Evolutionary conservation across 176 grass and related monocot species (phyloP), one percentile per base, ranked within the genome.

Genomic region (Lolium rigidum): DNA sequence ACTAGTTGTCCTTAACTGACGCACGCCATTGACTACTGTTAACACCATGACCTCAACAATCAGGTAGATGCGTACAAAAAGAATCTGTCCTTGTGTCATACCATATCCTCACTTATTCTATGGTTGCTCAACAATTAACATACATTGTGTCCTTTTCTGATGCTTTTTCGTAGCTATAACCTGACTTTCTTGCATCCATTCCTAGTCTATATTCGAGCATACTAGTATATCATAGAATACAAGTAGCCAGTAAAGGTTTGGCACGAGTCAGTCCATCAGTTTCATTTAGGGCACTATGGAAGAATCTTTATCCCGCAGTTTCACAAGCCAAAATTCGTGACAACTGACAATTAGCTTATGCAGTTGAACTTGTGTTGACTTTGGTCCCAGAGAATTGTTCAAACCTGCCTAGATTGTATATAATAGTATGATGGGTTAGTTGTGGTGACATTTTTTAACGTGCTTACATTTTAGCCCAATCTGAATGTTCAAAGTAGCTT

Each of bases 81-180:
- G 17, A 76, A 31, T 86, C 21, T 47, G 43, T 8, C 16, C 39
- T 78, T 88, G 78, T 77, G 52, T 70, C 63, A 55, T 43, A 41
- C 28, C 62, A 25, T 7, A 39, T 5, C 41, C 41, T 51, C 68
- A 21, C 57, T 57, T 26, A 56, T 49, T 79, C 48, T 66, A 87
- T 17, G 89, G 84, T 87, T 50, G 89, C 87, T 90, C 80, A 90
- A 74, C 89, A 54, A 86, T 82, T 73, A 25, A 44, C 71, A 6
- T 71, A 50, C 59, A 20, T 54, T 26, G 38, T 47, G 87, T 35
- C 49, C 5, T 35, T n/a, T 90, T 24, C 10, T 64, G 44, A 11
- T 72, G 63, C 43, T 70, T 9, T 55, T 52, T 20, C 22, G 8
- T 72, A 58, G 46, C 57, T 70, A 43, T 39, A 79, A 22, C 77